A percentile compares a stretch with the other conserved stretches of the same genome.
These are phyloP conservation scores for Clavaria fumosa DNA, from an alignment of 768 basidiomycete genomes.

Conservation along the genomic window DNA sequence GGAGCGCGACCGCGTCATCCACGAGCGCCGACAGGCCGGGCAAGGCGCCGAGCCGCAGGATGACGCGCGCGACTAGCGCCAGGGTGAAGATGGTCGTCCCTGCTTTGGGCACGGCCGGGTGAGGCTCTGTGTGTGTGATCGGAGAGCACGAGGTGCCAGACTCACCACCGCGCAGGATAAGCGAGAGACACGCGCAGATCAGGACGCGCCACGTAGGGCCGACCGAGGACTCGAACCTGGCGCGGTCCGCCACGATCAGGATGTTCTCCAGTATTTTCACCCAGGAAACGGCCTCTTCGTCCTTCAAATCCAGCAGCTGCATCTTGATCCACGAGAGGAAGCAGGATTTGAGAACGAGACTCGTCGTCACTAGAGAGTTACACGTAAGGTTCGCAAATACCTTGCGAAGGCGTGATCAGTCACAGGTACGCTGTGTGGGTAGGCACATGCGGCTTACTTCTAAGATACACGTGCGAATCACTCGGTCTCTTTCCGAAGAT, in stretches of 20 bases:
- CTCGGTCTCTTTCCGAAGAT: slow-evolving; percentile 36
- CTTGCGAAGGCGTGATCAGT: slow-evolving; percentile 20
- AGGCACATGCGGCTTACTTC: slow-evolving; percentile 40
- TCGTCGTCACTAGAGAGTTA: slow-evolving; percentile 50
- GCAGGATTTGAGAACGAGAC: slow-evolving; percentile 55
- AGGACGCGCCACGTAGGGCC: slow-evolving; percentile 45
- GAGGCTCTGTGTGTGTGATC: slow-evolving; percentile 6
- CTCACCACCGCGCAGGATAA: slow-evolving; percentile 21
- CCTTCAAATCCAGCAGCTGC: slow-evolving; percentile 30
- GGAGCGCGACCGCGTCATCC: slow-evolving; percentile 12
- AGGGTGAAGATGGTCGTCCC: slow-evolving; percentile 8
- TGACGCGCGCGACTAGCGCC: slow-evolving; percentile 14
- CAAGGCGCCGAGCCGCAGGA: slow-evolving; percentile 24
- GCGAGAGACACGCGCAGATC: slow-evolving; percentile 35
- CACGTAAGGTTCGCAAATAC: slow-evolving; percentile 62
- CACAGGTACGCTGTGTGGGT: not conserved
- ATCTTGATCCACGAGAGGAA: slow-evolving; percentile 75
- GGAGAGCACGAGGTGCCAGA: slow-evolving; percentile 14
- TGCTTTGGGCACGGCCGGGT: slow-evolving; percentile 7
- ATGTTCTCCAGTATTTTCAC: slow-evolving; percentile 52
- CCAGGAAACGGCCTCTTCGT: slow-evolving; percentile 42
- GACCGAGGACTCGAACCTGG: slow-evolving; percentile 38
- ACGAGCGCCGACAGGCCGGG: slow-evolving; percentile 22
- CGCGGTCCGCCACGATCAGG: slow-evolving; percentile 29
- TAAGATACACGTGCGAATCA: slow-evolving; percentile 42